phyloP scores from a whole-genome alignment of 805 yeast genomes.

The Suhomyces pyralidae region DNA sequence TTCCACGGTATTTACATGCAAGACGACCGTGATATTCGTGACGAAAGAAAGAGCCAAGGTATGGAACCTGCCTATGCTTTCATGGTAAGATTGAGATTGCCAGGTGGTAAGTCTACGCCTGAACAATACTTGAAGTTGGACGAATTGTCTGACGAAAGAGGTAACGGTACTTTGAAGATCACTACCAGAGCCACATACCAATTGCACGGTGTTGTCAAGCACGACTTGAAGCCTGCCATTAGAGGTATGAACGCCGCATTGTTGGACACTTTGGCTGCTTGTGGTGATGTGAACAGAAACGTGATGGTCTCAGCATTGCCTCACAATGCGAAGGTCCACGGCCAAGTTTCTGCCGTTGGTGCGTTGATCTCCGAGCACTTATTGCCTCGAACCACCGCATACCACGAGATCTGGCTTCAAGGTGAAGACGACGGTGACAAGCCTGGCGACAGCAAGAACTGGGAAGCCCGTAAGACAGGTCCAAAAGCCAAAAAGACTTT shows the following conservation, averaged over 20 bases:
- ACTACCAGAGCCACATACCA: conserved; percentile 98
- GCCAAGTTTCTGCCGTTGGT: conserved; percentile 65
- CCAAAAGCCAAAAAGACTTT: conserved; percentile 77
- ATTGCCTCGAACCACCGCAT: conserved; percentile 89
- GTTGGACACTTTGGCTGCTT: conserved; percentile 94
- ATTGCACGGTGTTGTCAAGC: conserved; percentile 90
- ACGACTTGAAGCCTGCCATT: conserved; percentile 82
- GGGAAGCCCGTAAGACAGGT: conserved; percentile 67
- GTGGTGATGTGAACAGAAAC: conserved; percentile 98
- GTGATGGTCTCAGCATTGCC: conserved; percentile 93
- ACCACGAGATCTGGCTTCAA: conserved; percentile 94
- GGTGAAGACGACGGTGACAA: conserved; percentile 75
- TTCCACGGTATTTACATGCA: conserved; percentile 99
- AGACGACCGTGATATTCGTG: conserved; percentile 95
- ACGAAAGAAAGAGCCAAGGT: conserved; percentile 87
- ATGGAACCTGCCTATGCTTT: conserved; percentile 94
- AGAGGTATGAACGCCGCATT: conserved; percentile 88
- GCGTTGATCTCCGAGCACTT: conserved; percentile 71
- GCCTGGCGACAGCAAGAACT: conserved; percentile 58
- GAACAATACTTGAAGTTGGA: conserved; percentile 86
- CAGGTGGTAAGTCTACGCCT: conserved; percentile 89
- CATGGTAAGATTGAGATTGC: conserved; percentile 93
- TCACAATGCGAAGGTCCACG: conserved; percentile 74
- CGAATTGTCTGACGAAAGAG: conserved; percentile 73
- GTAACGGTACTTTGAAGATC: conserved; percentile 90